Base-by-base conservation (phyloP, 2,329 filamentous ascomycete species). In the Trichophyton simii region DNA sequence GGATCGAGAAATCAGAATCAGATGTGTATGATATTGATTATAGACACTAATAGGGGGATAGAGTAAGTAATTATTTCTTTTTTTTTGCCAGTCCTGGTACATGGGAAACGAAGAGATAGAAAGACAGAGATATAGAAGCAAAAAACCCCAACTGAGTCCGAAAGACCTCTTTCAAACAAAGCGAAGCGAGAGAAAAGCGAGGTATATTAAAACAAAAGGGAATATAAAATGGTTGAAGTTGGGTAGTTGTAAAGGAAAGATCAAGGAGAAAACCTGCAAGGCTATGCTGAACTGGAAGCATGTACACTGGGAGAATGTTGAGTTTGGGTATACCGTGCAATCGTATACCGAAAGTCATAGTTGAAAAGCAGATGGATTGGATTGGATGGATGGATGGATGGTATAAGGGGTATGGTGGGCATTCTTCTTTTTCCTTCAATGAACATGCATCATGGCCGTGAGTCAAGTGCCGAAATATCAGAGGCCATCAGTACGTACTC, bases 201-300 rank as follows among this genome's bases (percentile, higher is more conserved):
- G 28, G 2, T 13, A 54, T 20, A 54, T 9, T 9, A 25, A 54
- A 31, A n/a, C 25, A 54, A 31, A 31, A 25, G 50, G 50, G 28
- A 31, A 54, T 31, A 15, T 5, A 15, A 31, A 22, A 8, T 22
- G 22, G 22, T 22, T 22, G 22, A 22, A 31, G 28, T 31, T 28
- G 28, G 28, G 31, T 44, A 44, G 18, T 6, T 44, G n/a, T 31
- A n/a, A 31, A 15, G 22, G 28, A 6, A 54, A 25, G 6, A 28
- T 31, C 28, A 34, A 31, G 28, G 9, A 54, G 15, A n/a, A 3
- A 44, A 42, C 41, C 50, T 54, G 50, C 44, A 48, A 48, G 44
- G 50, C 50, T 54, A 54, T 54, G 50, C 50, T 54, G n/a, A 54
- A 54, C 50, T 11, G n/a, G 15, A 54, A 54, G 50, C 50, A 54